Evolutionary conservation across 2,329 filamentous ascomycete genomes (phyloP), one percentile per base, ranked within the genome.

Genomic region (Salinomyces thailandicus): DNA sequence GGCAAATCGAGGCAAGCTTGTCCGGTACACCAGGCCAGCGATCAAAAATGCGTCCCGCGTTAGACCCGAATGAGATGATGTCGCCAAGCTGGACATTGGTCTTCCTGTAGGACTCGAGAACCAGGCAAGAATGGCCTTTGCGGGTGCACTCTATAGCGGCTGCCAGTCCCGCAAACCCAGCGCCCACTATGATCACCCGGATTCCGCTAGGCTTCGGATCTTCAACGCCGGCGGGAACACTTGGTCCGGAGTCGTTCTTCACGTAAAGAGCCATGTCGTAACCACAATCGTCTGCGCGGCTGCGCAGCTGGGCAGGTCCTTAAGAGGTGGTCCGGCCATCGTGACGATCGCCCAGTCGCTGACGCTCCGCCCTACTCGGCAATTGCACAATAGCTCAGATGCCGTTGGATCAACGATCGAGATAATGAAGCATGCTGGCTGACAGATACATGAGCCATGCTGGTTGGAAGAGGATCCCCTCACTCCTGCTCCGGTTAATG

Each of bases 101-200:
- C 36, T 69, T 66, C 5, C 58, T 56, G 41, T 76, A 77, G 1
- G 68, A 64, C 47, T 77, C 74, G 51, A 76, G 75, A 41, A 79
- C 65, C 37, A 67, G 59, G 13, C 75, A 73, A 9, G 65, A 60
- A 50, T 78, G 75, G 12, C 75, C 75, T 44, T 78, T 72, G 12
- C 72, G 67, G 42, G 72, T 66, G 49, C 73, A 77, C 56, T 79
- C 75, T 42, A 79, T 75, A 28, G 75, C 75, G 13, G 74, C 71
- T 5, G 73, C 72, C 18, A 79, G 62, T 12, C 75, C 75, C 24
- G 72, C 75, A 41, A 79, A 78, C 14, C 75, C 75, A 59, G 63
- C 65, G 11, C 67, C 50, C 55, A 62, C 69, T 19, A 75, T 61
- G 18, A 73, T 60, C 3, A 74, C 68, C 36, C 69, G 71, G 49